These are phyloP conservation scores for Blepharisma stoltei DNA, from an alignment of 73 alveolate species.

Conservation along the genomic window DNA sequence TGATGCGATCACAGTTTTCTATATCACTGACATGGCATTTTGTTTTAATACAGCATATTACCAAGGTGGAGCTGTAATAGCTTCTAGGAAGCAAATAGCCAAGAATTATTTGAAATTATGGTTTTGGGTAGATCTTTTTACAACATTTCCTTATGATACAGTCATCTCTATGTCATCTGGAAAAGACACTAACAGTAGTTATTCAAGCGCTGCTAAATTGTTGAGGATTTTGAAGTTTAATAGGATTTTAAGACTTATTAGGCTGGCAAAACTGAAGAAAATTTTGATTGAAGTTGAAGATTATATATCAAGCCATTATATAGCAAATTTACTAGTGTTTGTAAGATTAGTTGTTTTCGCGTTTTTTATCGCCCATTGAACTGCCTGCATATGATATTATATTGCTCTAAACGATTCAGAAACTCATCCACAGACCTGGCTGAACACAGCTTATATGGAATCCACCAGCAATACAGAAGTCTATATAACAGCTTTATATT, in stretches of 20 bases:
- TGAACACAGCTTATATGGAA: constrained; percentile 30
- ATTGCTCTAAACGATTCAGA: constrained; percentile 41
- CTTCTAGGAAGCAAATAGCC: constrained; percentile 51
- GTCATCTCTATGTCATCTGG: constrained; percentile 29
- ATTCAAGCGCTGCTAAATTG: constrained; percentile 45
- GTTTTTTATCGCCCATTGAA: constrained; percentile 45
- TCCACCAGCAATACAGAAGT: constrained; percentile 13
- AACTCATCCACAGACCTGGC: constrained; percentile 45
- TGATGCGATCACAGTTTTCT: constrained; percentile 30
- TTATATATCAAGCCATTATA: constrained; percentile 43
- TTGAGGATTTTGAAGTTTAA: constrained; percentile 55
- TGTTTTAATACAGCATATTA: constrained; percentile 69
- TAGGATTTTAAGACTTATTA: constrained; percentile 58
- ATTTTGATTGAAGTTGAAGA: constrained; percentile 68
- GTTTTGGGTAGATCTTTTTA: constrained; percentile 63
- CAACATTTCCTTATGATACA: constrained; percentile 67
- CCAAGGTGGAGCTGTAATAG: constrained; percentile 52
- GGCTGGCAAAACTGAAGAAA: constrained; percentile 67
- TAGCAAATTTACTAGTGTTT: constrained; percentile 37
- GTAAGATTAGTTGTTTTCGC: constrained; percentile 35
- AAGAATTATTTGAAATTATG: constrained; percentile 57
- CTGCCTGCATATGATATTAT: constrained; percentile 64
- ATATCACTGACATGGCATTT: constrained; percentile 48
- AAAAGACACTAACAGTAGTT: neutral
- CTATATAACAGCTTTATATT: constrained; percentile 67